Evolutionary conservation across 2,329 filamentous ascomycete genomes (phyloP).

Genomic region (Proliferodiscus dingleyae): DNA sequence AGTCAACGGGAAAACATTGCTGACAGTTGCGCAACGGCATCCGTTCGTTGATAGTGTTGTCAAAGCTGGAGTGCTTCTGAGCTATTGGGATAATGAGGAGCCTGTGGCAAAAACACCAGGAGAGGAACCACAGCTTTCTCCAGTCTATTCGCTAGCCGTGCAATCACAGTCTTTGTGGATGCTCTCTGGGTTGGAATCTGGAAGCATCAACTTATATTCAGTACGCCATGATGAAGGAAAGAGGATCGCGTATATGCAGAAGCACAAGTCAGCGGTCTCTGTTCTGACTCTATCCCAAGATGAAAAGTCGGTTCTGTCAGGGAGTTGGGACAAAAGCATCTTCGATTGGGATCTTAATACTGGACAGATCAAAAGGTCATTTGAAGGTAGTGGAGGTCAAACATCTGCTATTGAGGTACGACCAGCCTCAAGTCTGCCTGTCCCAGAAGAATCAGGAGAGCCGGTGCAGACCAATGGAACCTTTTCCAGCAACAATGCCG

Average conservation of each 20-base stretch:
- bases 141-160: conserved; percentile 89
- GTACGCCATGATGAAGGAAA: conserved; percentile 94
- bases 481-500: conserved; percentile 68
- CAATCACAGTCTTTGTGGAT: conserved; percentile 90
- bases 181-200: conserved; percentile 83
- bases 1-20: conserved; percentile 85
- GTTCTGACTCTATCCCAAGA: conserved; percentile 77
- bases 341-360: conserved; percentile 94
- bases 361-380: conserved; percentile 70
- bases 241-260: conserved; percentile 72
- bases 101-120: conserved; percentile 34
- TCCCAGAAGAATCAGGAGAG: conserved; percentile 66
- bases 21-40: conserved; percentile 93
- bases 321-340: conserved; percentile 94
- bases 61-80: conserved; percentile 90
- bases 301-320: conserved; percentile 81
- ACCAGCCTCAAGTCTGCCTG: conserved; percentile 67
- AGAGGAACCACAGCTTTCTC: conserved; percentile 66
- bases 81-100: conserved; percentile 98
- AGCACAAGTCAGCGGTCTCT: conserved; percentile 88
- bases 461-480: conserved; percentile 59
- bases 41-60: conserved; percentile 97
- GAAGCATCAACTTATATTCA: conserved; percentile 87
- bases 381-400: conserved; percentile 73
- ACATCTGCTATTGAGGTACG: conserved; percentile 85